Evolutionary conservation across 805 yeast species (phyloP), one percentile per base, ranked within the genome.

Genomic region (Zygoascus bituminiphila): DNA sequence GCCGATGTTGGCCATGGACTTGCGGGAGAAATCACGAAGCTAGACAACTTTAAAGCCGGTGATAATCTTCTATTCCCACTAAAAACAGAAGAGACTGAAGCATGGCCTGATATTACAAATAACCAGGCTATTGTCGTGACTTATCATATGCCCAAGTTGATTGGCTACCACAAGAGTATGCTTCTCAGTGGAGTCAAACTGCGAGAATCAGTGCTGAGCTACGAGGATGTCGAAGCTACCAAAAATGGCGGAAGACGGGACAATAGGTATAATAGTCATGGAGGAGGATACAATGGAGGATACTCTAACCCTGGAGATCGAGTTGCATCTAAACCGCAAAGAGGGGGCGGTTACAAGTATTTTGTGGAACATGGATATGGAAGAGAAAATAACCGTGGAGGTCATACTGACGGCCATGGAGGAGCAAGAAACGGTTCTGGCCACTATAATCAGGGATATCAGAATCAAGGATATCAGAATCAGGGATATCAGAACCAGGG

Each of bases 121-220:
- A 68, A 72, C 47, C 44, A 62, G 21, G 65, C 73, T 41, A 56
- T 77, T 33, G 68, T 70, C 24, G 66, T 78, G 2, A 70, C 70
- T 43, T 91, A 82, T 59, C 61, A 70, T 40, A 75, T 82, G 75
- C 91, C 95, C 2, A 67, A 72, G 2, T 70, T 74, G 51, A 69
- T 68, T 35, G 71, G 66, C 12, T 55, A 48, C 2, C 82, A 88
- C 26, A 93, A 91, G 62, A 83, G 95, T 1, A 84, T 93, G 84
- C 69, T 91, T 20, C 64, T 91, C 54, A 84, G 81, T 42, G 97
- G 97, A 0, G 87, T 71, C 59, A 78, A 79, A 51, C 75, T 88
- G 4, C 82, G 80, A 51, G 67, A 68, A 31, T 71, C 73, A 17
- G 81, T 81, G 6, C 68, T 91, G 42, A 78, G 79, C 4, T 77